Evolutionary conservation across 2,329 filamentous ascomycete species (phyloP), one percentile per base, ranked within the genome.

Genomic region (Fusarium sp.): DNA sequence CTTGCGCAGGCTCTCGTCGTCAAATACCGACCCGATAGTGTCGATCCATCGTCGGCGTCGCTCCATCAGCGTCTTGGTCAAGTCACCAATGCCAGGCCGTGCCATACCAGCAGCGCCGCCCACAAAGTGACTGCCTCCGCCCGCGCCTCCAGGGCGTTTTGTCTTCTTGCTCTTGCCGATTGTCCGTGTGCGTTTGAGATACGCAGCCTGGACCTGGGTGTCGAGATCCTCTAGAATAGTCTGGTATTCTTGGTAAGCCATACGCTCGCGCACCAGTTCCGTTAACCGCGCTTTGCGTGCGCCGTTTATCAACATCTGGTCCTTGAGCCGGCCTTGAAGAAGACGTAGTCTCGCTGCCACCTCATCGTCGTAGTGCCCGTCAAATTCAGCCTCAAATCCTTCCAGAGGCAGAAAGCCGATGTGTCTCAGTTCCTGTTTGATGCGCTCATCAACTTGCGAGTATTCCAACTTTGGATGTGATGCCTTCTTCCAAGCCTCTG

Each of bases 141-240:
- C 92, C 2, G 93, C 92, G 62, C 93, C 94, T 52, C 93, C 93
- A 2, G 91, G 92, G 6, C 92, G 87, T 81, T 97, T 96, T 66
- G 95, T 92, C 85, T 97, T 98, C 83, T 97, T 97, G 82, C 91
- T 94, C 85, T 98, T 97, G 81, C 95, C 94, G 84, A 98, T 93
- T 1, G 94, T 98, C 56, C 96, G 92, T 31, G 96, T 98, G 27
- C 96, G 93, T 85, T 99, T 99, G 52, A 97, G 91, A 80, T 98
- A 99, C 5, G 96, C 96, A 61, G 94, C 93, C 80, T 98, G 95
- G 47, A 98, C 95, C 81, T 98, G 96, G 47, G 92, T 91, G 85
- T 99, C 96, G 24, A 99, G 91, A 81, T 99, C 96, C 81, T 99
- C 96, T 60, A 97, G 92, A 77, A 99, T 99, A 65, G 95, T 98